Percentiles rank a stretch among this genome's conserved stretches.
These are phyloP conservation scores for Symmetrospora coprosmae DNA, from an alignment of 768 basidiomycete species.

Conservation along the genomic window DNA sequence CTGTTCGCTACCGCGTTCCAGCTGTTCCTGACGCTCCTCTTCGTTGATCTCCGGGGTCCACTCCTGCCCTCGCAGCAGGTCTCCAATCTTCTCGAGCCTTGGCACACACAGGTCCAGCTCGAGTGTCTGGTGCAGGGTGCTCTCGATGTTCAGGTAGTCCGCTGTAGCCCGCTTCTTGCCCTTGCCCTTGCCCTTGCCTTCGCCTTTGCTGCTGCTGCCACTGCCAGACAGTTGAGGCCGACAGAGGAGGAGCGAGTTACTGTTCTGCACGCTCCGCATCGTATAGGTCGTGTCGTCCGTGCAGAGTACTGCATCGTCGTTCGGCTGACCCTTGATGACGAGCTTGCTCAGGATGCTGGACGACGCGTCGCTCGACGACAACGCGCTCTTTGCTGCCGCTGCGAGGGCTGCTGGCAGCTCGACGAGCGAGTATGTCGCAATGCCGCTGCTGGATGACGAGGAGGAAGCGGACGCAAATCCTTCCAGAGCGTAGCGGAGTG, in stretches of 20 bases:
- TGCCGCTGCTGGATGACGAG: background rate
- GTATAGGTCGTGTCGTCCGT: constrained; percentile 64
- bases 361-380: background rate
- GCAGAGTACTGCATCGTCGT: constrained; percentile 81
- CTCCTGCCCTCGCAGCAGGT: constrained; percentile 56
- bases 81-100: constrained; percentile 51
- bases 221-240: constrained; percentile 38
- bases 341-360: constrained; percentile 10
- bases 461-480: background rate
- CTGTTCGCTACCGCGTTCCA: no score
- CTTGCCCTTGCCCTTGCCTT: background rate
- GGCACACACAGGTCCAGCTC: constrained; percentile 70
- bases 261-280: constrained; percentile 70
- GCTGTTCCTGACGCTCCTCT: no score
- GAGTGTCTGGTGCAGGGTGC: constrained; percentile 66
- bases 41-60: constrained; percentile 44
- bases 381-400: background rate
- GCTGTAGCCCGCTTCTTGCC: constrained; percentile 35
- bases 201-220: background rate
- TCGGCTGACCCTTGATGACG: constrained; percentile 62
- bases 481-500: background rate
- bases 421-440: constrained; percentile 21
- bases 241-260: constrained; percentile 71
- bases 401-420: constrained; percentile 18
- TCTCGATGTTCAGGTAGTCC: constrained; percentile 54